Evolutionary conservation across 805 yeast genomes (phyloP).

Genomic region (Yueomyces sp.): DNA sequence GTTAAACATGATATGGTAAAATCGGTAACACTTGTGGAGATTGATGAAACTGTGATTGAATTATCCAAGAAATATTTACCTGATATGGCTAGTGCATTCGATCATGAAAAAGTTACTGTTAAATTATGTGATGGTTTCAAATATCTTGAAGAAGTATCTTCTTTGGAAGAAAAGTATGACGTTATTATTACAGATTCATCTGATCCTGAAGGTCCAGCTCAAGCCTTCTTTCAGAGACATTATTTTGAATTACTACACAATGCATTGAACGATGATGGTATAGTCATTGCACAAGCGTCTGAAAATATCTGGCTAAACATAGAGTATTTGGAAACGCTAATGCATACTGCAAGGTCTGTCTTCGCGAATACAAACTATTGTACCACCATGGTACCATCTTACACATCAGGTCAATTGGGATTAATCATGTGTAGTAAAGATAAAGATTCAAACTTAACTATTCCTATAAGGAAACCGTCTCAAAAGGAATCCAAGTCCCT

Average conservation of each 20-base stretch:
- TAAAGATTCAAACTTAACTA: constrained; percentile 28
- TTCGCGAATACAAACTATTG: constrained; percentile 52
- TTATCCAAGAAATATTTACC: constrained; percentile 64
- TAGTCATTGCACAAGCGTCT: constrained; percentile 67
- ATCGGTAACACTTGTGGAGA: constrained; percentile 69
- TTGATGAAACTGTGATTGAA: constrained; percentile 70
- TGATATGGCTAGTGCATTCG: constrained; percentile 55
- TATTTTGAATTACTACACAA: constrained; percentile 57
- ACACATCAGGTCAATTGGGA: constrained; percentile 82
- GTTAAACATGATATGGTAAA: constrained; percentile 60
- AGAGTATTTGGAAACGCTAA: constrained; percentile 34
- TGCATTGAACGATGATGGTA: constrained; percentile 49
- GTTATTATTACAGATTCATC: constrained; percentile 85
- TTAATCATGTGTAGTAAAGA: constrained; percentile 59
- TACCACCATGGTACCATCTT: constrained; percentile 76
- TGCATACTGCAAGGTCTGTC: constrained; percentile 36
- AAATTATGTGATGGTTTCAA: constrained; percentile 75
- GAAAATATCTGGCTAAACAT: constrained; percentile 71
- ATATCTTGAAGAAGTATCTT: constrained; percentile 34
- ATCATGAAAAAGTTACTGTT: constrained; percentile 53
- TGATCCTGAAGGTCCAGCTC: constrained; percentile 95
- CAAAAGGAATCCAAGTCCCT: constrained; percentile 37
- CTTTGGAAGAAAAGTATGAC: constrained; percentile 40
- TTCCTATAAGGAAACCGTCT: constrained; percentile 38
- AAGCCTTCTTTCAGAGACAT: constrained; percentile 64